Evolutionary conservation across 2,329 filamentous ascomycete species (phyloP), one percentile per base, ranked within the genome.

Genomic region (Furcasterigmium sp.): DNA sequence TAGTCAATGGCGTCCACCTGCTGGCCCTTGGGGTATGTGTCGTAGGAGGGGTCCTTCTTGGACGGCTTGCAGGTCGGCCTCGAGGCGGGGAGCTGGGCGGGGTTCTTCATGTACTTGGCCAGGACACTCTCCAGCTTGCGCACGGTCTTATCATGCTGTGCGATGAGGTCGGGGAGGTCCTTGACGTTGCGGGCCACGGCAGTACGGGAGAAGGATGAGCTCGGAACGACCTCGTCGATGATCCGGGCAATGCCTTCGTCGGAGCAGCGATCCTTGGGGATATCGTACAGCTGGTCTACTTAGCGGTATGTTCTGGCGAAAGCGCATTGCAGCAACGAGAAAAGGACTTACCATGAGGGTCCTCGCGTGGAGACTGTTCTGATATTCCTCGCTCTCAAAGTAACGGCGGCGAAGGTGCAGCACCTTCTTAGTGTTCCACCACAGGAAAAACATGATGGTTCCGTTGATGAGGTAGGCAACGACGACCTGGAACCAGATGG

Each of bases 1-100:
- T 95, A 97, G 49, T 95, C 88, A 56, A 98, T 97, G 15, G 93
- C 89, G 59, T 98, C 93, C 5, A 97, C 78, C 59, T 90, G 91
- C 51, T 87, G 80, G 13, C 79, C 79, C 26, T 76, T 78, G 19
- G 83, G 73, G 51, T 82, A 84, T 2, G 77, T 79, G 37, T 62
- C 65, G 53, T 80, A 83, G 1, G 80, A 76, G 44, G 79, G 81
- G 55, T 96, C 88, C 50, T 85, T 85, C 60, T 90, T 91, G 11
- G 85, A 85, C 0, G 88, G 87, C 36, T 78, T 81, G 70, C 91
- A 94, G 39, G 78, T 75, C 1, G 93, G 93, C 26, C 93, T 79
- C 17, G 78, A 80, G 0, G 85, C 55, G 0, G 93, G 93, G 0
- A 97, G 73, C 48, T 84, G 80, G 49, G 85, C 76, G 0, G 93